These are phyloP conservation scores for Exophiala spinifera DNA, from an alignment of 2,329 filamentous ascomycete species.

Conservation along the genomic window DNA sequence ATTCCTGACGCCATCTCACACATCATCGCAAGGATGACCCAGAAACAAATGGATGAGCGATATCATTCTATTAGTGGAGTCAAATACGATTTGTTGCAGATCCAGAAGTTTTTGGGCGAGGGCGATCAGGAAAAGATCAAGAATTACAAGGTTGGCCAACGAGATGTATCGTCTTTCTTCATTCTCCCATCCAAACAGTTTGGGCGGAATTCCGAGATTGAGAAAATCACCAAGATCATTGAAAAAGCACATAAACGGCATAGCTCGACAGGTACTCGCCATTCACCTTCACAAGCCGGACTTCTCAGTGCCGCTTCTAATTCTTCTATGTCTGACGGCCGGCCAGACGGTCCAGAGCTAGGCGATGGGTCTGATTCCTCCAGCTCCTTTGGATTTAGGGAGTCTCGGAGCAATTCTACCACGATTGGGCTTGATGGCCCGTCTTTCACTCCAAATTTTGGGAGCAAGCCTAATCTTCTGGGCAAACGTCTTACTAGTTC, in stretches of 20 bases:
- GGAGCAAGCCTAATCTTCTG: slow-evolving; percentile 10
- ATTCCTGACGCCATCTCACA: slow-evolving; percentile 77
- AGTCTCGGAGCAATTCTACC: slow-evolving; percentile 40
- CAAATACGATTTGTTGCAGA: slow-evolving; percentile 72
- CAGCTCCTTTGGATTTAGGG: slow-evolving; percentile 42
- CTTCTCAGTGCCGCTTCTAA: slow-evolving; percentile 51
- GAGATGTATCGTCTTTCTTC: slow-evolving; percentile 89
- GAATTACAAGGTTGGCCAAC: slow-evolving; percentile 73
- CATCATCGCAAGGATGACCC: slow-evolving; percentile 88
- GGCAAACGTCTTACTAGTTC: slow-evolving; percentile 16
- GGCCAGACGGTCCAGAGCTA: slow-evolving; percentile 52
- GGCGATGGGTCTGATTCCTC: slow-evolving; percentile 53
- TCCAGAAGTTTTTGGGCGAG: slow-evolving; percentile 70
- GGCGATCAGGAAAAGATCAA: slow-evolving; percentile 70
- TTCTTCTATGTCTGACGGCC: slow-evolving; percentile 52
- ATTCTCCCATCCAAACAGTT: slow-evolving; percentile 79
- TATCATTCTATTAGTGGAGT: slow-evolving; percentile 88
- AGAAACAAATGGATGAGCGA: slow-evolving; percentile 80
- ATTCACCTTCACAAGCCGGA: slow-evolving; percentile 38
- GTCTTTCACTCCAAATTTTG: slow-evolving; percentile 7
- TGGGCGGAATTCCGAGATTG: slow-evolving; percentile 70
- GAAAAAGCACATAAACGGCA: slow-evolving; percentile 71
- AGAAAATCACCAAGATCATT: slow-evolving; percentile 69
- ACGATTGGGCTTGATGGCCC: slow-evolving; percentile 25
- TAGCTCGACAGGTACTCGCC: slow-evolving; percentile 35